Conservation (phyloP, 1,284 basidiomycete genomes). For the Ceratobasidium sp. region DNA sequence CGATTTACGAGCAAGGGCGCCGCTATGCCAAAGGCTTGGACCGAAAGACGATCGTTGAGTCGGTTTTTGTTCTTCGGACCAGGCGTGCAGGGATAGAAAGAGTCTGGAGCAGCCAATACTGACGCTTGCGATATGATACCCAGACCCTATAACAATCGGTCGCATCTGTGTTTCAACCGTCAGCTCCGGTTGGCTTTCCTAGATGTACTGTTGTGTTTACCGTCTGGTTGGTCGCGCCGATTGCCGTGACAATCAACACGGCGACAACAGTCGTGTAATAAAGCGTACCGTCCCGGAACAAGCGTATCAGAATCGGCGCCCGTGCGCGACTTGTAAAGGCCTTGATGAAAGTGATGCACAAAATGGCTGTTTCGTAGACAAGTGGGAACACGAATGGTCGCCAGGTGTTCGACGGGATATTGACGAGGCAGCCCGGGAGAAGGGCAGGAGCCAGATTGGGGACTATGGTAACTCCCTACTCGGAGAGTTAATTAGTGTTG, state of each 20-base stretch:
- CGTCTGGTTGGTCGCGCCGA: neutral
- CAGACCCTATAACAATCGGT: slow-evolving; percentile 22
- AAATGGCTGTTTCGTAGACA: slow-evolving; percentile 20
- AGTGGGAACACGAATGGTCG: slow-evolving; percentile 28
- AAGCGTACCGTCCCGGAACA: slow-evolving; percentile 32
- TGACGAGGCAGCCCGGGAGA: slow-evolving; percentile 25
- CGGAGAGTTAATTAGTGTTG: neutral
- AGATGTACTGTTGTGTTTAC: neutral
- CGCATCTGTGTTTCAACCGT: neutral
- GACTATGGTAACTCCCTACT: neutral
- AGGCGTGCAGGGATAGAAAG: slow-evolving; percentile 28
- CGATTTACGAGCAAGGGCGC: neutral
- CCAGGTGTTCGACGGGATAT: neutral
- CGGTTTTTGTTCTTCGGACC: slow-evolving; percentile 16
- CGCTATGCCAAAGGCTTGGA: neutral
- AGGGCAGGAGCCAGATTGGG: slow-evolving; percentile 7
- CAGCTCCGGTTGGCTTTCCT: neutral
- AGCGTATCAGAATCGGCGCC: slow-evolving; percentile 22
- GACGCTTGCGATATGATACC: slow-evolving; percentile 28
- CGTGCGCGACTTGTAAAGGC: neutral
- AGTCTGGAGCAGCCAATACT: slow-evolving; percentile 37
- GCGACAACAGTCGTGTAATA: slow-evolving; percentile 16
- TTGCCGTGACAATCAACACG: slow-evolving; percentile 19
- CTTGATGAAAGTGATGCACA: slow-evolving; percentile 15
- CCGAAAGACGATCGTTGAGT: neutral